Conservation (phyloP, 1,139 yeast genomes). For the Trichomonascaceae sp. region DNA sequence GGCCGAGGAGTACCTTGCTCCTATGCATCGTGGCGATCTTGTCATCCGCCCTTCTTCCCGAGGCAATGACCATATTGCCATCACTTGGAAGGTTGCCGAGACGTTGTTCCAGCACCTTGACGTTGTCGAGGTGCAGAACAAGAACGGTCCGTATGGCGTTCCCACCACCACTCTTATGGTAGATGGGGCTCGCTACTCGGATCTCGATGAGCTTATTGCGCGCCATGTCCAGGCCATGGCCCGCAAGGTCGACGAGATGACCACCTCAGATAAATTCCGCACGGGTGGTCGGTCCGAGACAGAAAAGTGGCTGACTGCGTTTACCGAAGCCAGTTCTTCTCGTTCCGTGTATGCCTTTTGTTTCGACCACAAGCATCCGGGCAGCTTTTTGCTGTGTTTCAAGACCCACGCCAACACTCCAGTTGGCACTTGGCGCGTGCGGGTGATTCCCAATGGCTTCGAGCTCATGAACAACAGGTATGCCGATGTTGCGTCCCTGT, state of each 20-base stretch:
- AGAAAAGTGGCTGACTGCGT: slow-evolving; percentile 75
- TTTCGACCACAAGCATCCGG: slow-evolving; percentile 82
- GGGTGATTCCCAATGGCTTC: slow-evolving; percentile 77
- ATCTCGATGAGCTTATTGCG: slow-evolving; percentile 85
- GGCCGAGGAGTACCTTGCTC: slow-evolving; percentile 88
- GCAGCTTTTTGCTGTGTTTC: slow-evolving; percentile 78
- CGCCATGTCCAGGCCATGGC: slow-evolving; percentile 81
- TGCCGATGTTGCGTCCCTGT: slow-evolving; percentile 73
- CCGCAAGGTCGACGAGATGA: slow-evolving; percentile 72
- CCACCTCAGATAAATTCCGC: slow-evolving; percentile 77
- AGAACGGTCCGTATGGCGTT: slow-evolving; percentile 30
- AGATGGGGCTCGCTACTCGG: slow-evolving; percentile 58
- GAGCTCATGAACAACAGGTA: slow-evolving; percentile 66
- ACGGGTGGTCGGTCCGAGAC: slow-evolving; percentile 72
- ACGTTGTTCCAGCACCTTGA: slow-evolving; percentile 85
- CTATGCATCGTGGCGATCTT: slow-evolving; percentile 80
- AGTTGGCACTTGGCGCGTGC: slow-evolving; percentile 79
- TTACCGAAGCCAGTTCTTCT: slow-evolving; percentile 82
- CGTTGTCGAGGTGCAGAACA: slow-evolving; percentile 60
- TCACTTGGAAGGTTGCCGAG: slow-evolving; percentile 94
- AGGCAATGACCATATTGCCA: slow-evolving; percentile 77
- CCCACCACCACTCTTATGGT: slow-evolving; percentile 41
- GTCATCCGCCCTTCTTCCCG: slow-evolving; percentile 91
- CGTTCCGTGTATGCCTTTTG: slow-evolving; percentile 88
- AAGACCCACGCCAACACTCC: slow-evolving; percentile 63